Percentiles rank a stretch among this genome's conserved stretches.
phyloP scores from a whole-genome alignment of 2,329 filamentous ascomycete species.

The Colletotrichum camelliae region DNA sequence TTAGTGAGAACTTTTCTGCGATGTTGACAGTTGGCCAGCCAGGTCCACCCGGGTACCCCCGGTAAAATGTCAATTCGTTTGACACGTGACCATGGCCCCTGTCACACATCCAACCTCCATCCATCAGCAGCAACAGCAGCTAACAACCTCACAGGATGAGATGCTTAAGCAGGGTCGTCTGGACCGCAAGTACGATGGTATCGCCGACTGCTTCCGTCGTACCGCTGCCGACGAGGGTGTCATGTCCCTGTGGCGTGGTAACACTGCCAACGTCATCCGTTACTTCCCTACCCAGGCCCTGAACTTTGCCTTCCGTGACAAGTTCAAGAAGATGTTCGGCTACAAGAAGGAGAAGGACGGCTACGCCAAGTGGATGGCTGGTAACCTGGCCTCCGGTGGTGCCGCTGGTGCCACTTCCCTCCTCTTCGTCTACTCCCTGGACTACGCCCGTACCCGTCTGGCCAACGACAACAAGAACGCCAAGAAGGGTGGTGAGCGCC shows the following conservation, averaged over 20 bases:
- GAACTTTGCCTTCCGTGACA: slow-evolving; percentile 99
- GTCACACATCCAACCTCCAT: not conserved
- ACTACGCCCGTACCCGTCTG: slow-evolving; percentile 99
- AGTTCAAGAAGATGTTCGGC: slow-evolving; percentile 99
- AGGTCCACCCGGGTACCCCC: not conserved
- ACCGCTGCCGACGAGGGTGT: slow-evolving; percentile 91
- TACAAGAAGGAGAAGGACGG: slow-evolving; percentile 99
- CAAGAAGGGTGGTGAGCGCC: slow-evolving; percentile 95
- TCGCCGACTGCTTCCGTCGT: slow-evolving; percentile 93
- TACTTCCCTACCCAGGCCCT: slow-evolving; percentile 99
- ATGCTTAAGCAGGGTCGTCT: slow-evolving; percentile 99
- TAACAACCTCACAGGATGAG: slow-evolving; percentile 79
- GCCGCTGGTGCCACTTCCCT: slow-evolving; percentile 99
- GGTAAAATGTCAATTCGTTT: not conserved
- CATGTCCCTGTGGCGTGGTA: slow-evolving; percentile 97
- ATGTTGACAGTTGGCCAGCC: not conserved
- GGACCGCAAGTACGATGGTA: slow-evolving; percentile 94
- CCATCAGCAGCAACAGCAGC: not conserved
- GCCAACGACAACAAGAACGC: slow-evolving; percentile 99
- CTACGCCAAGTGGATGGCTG: slow-evolving; percentile 98
- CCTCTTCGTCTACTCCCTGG: slow-evolving; percentile 99
- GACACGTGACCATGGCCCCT: slow-evolving; percentile 12
- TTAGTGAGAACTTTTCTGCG: slow-evolving; percentile 54
- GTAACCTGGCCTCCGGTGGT: slow-evolving; percentile 99
- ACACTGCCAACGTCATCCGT: slow-evolving; percentile 99